Evolutionary conservation across 2,329 filamentous ascomycete species (phyloP).

Genomic region (Cercospora sesami): DNA sequence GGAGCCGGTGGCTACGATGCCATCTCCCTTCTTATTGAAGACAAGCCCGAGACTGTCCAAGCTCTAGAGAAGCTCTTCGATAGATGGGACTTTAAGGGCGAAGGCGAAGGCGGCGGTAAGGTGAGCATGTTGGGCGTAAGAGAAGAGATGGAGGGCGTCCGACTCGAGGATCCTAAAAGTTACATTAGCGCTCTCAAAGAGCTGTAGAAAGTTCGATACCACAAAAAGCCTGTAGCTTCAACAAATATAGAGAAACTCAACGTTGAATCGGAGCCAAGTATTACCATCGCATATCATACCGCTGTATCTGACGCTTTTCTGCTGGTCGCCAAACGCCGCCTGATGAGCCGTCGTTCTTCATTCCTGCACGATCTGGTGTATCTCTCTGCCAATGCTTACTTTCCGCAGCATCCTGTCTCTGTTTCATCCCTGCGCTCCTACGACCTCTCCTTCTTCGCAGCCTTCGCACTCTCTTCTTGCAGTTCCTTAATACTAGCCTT

Average conservation of each 20-base stretch:
- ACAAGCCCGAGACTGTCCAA: constrained; percentile 64
- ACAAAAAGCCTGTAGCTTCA: neutral
- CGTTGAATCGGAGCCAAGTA: neutral
- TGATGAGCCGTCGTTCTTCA: neutral
- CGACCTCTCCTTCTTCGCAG: constrained; percentile 32
- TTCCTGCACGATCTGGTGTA: neutral
- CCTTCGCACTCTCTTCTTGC: constrained; percentile 40
- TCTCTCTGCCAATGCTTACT: neutral
- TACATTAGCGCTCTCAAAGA: constrained; percentile 43
- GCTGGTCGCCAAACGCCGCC: neutral
- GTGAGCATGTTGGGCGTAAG: constrained; percentile 69
- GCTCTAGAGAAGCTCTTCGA: constrained; percentile 63
- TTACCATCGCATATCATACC: neutral
- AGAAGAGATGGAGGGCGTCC: constrained; percentile 70
- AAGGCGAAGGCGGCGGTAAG: constrained; percentile 47
- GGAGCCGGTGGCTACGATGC: constrained; percentile 95
- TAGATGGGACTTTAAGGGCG: constrained; percentile 59
- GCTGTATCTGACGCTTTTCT: neutral
- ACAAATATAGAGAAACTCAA: neutral
- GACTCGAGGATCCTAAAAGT: constrained; percentile 41
- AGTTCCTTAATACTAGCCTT: constrained; percentile 38
- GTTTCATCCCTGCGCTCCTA: neutral
- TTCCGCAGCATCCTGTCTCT: neutral
- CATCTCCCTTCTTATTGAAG: constrained; percentile 73
- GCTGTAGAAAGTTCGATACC: constrained; percentile 7